Evolutionary conservation across 768 basidiomycete species (phyloP).

Genomic region (Arthromyces matolae): DNA sequence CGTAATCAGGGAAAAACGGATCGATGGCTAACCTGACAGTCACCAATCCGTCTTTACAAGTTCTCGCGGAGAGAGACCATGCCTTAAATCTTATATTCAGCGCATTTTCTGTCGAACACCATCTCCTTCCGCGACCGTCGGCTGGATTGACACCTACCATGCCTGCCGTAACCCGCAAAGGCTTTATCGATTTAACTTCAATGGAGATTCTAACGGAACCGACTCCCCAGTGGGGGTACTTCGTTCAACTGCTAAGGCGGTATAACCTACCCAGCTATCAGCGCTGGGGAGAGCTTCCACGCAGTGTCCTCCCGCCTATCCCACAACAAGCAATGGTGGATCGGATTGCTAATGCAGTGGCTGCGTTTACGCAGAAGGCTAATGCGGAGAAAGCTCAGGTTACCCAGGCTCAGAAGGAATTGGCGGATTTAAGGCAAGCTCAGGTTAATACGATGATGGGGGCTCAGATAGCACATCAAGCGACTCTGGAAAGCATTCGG

Average conservation of each 20-base stretch:
- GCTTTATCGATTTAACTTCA: slow-evolving; percentile 11
- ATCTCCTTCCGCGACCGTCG: slow-evolving; percentile 10
- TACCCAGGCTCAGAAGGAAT: not conserved
- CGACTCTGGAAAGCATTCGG: not conserved
- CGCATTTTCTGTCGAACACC: slow-evolving; percentile 14
- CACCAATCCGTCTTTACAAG: not conserved
- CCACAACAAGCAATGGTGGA: slow-evolving; percentile 10
- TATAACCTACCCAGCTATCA: slow-evolving; percentile 12
- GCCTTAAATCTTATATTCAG: slow-evolving; percentile 12
- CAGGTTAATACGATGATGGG: not conserved
- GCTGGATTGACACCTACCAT: slow-evolving; percentile 1
- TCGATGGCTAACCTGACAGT: slow-evolving; percentile 3
- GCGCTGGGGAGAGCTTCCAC: slow-evolving; percentile 13
- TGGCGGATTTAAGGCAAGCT: not conserved
- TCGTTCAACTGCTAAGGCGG: slow-evolving; percentile 8
- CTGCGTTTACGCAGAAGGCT: slow-evolving; percentile 6
- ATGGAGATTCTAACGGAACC: slow-evolving; percentile 11
- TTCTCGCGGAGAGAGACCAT: slow-evolving; percentile 5
- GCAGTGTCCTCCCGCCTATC: slow-evolving; percentile 7
- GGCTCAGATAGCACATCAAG: not conserved
- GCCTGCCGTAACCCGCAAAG: slow-evolving; percentile 14
- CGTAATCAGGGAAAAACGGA: slow-evolving; percentile 13
- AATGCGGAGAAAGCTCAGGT: slow-evolving; percentile 5
- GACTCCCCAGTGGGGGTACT: slow-evolving; percentile 6
- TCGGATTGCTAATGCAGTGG: slow-evolving; percentile 4